Conservation (phyloP, 306 rosid genomes). For the Cercis canadensis region DNA sequence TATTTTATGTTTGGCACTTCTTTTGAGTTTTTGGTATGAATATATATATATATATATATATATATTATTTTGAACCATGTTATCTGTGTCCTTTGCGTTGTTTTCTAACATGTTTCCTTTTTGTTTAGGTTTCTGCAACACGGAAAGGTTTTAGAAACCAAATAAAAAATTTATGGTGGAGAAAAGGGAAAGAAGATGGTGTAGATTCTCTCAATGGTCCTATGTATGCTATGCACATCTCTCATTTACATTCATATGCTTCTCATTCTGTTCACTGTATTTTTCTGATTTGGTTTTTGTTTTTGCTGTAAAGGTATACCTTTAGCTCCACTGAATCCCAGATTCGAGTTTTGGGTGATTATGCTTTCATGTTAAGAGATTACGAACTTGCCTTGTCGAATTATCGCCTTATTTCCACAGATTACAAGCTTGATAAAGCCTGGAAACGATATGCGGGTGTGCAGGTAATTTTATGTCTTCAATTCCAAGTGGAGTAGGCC, state of each 20-base stretch:
- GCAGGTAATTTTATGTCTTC: constrained; percentile 67
- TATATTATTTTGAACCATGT: constrained; percentile 32
- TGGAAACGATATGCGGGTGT: constrained; percentile 98
- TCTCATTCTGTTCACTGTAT: constrained; percentile 22
- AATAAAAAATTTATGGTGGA: constrained; percentile 98
- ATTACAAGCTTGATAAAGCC: constrained; percentile 99
- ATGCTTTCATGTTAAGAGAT: constrained; percentile 96
- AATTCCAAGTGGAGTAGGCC: constrained; percentile 26
- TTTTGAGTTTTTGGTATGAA: constrained; percentile 22
- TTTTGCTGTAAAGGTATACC: constrained; percentile 75
- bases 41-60: neutral
- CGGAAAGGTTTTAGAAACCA: constrained; percentile 96
- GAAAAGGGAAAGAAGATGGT: constrained; percentile 95
- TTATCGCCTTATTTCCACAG: constrained; percentile 94
- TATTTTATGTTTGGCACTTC: constrained; percentile 33
- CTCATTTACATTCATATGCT: constrained; percentile 24
- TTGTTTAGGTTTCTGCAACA: constrained; percentile 82
- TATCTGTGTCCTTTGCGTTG: constrained; percentile 22
- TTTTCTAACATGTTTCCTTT: constrained; percentile 30
- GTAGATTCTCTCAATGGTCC: constrained; percentile 80
- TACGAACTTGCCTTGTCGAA: constrained; percentile 97
- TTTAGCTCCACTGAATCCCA: constrained; percentile 93
- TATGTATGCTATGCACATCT: constrained; percentile 56
- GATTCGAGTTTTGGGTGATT: constrained; percentile 95
- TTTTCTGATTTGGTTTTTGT: constrained; percentile 49